Conservation (phyloP, 257 asterid genomes). For the Sherardia arvensis region DNA sequence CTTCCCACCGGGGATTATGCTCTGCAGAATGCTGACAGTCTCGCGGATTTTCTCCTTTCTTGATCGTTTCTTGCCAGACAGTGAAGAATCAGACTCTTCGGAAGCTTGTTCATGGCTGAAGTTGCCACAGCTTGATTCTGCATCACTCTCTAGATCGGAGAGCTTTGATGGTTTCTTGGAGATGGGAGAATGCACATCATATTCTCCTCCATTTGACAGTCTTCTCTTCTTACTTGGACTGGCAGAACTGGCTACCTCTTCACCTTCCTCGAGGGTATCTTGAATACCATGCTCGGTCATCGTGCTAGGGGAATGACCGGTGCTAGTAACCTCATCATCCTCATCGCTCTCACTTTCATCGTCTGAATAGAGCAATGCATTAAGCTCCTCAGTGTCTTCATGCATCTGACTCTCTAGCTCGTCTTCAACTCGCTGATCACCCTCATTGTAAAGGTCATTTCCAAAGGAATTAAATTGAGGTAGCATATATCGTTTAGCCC, state of each 20-base stretch:
- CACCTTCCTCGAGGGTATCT: slow-evolving; percentile 33
- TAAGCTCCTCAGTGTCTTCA: slow-evolving; percentile 80
- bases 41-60: slow-evolving; percentile 48
- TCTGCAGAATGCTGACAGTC: slow-evolving; percentile 46
- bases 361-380: slow-evolving; percentile 80
- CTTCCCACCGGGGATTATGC: slow-evolving; percentile 49
- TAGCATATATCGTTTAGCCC: slow-evolving; percentile 11
- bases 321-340: slow-evolving; percentile 74
- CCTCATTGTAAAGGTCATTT: slow-evolving; percentile 24
- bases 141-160: slow-evolving; percentile 45
- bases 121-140: slow-evolving; percentile 53
- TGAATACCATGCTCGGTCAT: slow-evolving; percentile 41
- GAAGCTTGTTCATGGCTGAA: slow-evolving; percentile 9
- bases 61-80: slow-evolving; percentile 37
- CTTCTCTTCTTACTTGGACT: slow-evolving; percentile 48
- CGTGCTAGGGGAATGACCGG: slow-evolving; percentile 89
- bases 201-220: slow-evolving; percentile 29
- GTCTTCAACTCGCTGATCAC: slow-evolving; percentile 26
- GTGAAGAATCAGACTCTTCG: slow-evolving; percentile 15
- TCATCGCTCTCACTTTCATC: slow-evolving; percentile 37
- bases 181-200: slow-evolving; percentile 16
- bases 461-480: slow-evolving; percentile 20
- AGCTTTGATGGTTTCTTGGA: slow-evolving; percentile 22
- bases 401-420: slow-evolving; percentile 44
- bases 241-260: slow-evolving; percentile 55